Conservation (phyloP, 73 alveolate species). For the Paramecium biaurelia region DNA sequence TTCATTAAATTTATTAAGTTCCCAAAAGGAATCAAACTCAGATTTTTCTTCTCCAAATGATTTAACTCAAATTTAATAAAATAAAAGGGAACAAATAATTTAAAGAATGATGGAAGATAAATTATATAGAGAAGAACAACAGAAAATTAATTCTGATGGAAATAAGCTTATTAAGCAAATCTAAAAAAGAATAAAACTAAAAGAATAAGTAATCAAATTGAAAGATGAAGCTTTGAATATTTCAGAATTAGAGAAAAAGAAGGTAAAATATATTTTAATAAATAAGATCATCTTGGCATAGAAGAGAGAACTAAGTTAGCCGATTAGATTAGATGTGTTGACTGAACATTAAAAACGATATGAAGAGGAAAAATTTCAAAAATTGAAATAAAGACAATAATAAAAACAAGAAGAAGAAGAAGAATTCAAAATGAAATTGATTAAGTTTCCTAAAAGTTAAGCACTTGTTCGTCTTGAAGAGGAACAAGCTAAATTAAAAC, state of each 20-base stretch:
- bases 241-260: background rate
- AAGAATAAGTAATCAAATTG: background rate
- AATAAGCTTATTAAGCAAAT: background rate
- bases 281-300: background rate
- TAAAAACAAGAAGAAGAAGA: background rate
- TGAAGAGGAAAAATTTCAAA: background rate
- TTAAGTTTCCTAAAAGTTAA: background rate
- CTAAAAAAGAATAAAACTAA: background rate
- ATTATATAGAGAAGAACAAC: background rate
- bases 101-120: background rate
- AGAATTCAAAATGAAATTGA: background rate
- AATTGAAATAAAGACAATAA: background rate
- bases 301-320: background rate
- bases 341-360: background rate
- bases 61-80: background rate
- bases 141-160: background rate
- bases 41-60: background rate
- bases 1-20: background rate
- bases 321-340: background rate
- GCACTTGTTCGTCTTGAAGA: background rate
- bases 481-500: background rate
- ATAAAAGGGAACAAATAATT: background rate
- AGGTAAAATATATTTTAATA: background rate
- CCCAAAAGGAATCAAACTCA: background rate
- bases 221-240: background rate